A percentile compares a stretch with the other conserved stretches of the same genome.
Evolutionary conservation across 192 early-diverging fungal species (phyloP).

Genomic region (Linnemannia elongata): DNA sequence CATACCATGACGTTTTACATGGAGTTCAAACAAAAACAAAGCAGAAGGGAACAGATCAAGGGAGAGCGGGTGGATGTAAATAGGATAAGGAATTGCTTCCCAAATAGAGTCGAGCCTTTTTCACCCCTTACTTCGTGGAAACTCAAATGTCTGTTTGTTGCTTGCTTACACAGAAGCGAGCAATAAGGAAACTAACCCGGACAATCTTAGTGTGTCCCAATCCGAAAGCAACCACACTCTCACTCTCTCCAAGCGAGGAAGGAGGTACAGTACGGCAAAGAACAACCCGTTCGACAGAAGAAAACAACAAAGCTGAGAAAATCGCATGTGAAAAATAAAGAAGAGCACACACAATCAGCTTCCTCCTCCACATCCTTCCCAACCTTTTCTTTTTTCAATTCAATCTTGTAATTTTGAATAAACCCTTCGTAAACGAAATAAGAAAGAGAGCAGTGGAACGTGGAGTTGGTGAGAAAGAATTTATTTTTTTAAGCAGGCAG

Average conservation of each 20-base stretch:
- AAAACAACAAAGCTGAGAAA: conserved; percentile 39
- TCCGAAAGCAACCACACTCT: background rate
- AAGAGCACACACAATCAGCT: background rate
- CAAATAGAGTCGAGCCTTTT: background rate
- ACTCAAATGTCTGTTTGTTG: background rate
- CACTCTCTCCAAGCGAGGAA: background rate
- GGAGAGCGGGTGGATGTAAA: background rate
- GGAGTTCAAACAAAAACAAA: background rate
- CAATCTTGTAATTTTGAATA: no score
- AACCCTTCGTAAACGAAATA: no score
- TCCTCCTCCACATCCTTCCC: conserved; percentile 1
- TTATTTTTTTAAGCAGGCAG: no score
- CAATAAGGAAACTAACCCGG: background rate
- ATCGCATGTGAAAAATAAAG: conserved; percentile 34
- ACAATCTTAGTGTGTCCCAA: background rate
- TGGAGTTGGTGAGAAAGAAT: no score
- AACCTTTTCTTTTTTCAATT: background rate
- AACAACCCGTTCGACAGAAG: background rate
- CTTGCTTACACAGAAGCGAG: background rate
- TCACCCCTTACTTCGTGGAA: background rate
- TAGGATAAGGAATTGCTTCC: background rate
- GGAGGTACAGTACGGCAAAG: background rate
- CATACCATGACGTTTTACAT: background rate
- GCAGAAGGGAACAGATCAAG: background rate
- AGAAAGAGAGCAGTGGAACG: no score